Base-by-base conservation (phyloP, 306 rosid species). In the Astragalus glycyphyllos region DNA sequence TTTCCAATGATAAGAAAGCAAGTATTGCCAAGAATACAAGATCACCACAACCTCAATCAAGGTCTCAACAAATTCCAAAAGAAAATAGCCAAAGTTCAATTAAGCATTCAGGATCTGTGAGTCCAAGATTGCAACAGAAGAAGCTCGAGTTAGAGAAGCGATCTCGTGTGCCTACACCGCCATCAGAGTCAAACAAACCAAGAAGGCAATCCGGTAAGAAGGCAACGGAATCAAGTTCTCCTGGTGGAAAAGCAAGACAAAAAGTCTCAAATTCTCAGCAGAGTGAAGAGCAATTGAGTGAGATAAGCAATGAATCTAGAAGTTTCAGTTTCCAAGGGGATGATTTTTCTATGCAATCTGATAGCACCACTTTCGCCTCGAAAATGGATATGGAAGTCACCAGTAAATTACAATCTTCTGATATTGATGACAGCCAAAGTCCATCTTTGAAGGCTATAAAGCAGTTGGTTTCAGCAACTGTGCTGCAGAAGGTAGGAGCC, bases 61-160 rank as follows among this genome's bases (percentile, higher is more conserved):
- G 80, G 84, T 16, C 92, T 65, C 86, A 81, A 74, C 85, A 77
- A 41, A 34, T 67, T 40, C 72, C 66, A n/a, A 82, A 61, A 57
- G 93, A 87, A 70, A 83, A 69, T 60, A 41, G 55, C 60, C 58
- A 65, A 54, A 79, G 73, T 69, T 77, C 88, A 53, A 81, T 49
- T 20, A 93, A 84, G 83, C 81, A 78, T 77, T 72, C 90, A 3
- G 87, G 89, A 59, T 81, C 96, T 13, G 82, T 84, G 69, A 92
- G 98, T 78, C 98, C 97, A 9, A 90, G 90, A 80, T 77, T 87
- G 76, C 96, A 80, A 65, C 90, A 76, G 84, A 88, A 85, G 88
- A 93, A 84, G 82, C 76, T 72, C 65, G 93, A 90, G 74, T 73
- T 80, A 76, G 97, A 85, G 77, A 93, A 78, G 78, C 84, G 85